These are phyloP conservation scores for Coemansia aciculifera DNA, from an alignment of 192 early-diverging fungal species.

Conservation along the genomic window DNA sequence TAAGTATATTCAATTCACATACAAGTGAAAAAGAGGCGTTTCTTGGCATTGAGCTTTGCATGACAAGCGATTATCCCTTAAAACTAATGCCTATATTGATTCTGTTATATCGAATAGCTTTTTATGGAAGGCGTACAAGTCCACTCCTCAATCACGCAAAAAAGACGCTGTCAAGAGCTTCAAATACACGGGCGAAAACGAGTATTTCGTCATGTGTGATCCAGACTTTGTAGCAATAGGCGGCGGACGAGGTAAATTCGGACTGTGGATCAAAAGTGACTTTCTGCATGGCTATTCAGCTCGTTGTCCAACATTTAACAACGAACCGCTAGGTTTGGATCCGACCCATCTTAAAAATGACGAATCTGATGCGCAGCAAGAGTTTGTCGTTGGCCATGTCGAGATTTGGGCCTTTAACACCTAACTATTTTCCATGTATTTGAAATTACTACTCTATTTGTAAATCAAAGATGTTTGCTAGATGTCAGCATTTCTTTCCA, in stretches of 20 bases:
- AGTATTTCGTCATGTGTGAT: conserved; percentile 77
- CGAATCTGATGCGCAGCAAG: conserved; percentile 45
- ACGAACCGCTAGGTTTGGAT: conserved; percentile 62
- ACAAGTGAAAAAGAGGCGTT: background rate
- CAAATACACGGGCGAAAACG: conserved; percentile 74
- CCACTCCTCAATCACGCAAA: conserved; percentile 43
- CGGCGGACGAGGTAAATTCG: conserved; percentile 75
- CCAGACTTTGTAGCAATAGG: conserved; percentile 75
- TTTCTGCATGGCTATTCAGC: conserved; percentile 68
- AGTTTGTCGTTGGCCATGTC: conserved; percentile 49
- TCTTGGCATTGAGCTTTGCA: background rate
- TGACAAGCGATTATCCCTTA: background rate
- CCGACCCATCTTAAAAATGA: conserved; percentile 26
- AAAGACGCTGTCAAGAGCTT: conserved; percentile 61
- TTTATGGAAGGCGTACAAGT: conserved; percentile 64
- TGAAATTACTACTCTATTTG: background rate
- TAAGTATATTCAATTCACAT: conserved; percentile 29
- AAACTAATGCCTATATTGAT: background rate
- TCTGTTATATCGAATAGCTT: conserved; percentile 56
- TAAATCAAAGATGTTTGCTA: background rate
- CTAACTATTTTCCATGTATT: conserved; percentile 5
- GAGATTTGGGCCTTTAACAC: conserved; percentile 53
- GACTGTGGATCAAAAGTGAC: conserved; percentile 73
- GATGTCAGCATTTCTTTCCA: background rate
- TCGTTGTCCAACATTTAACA: conserved; percentile 73